Percentiles rank a stretch among this genome's conserved stretches.
Evolutionary conservation across 495 filamentous ascomycete species (phyloP).

Genomic region (Hypomontagnella monticulosa): DNA sequence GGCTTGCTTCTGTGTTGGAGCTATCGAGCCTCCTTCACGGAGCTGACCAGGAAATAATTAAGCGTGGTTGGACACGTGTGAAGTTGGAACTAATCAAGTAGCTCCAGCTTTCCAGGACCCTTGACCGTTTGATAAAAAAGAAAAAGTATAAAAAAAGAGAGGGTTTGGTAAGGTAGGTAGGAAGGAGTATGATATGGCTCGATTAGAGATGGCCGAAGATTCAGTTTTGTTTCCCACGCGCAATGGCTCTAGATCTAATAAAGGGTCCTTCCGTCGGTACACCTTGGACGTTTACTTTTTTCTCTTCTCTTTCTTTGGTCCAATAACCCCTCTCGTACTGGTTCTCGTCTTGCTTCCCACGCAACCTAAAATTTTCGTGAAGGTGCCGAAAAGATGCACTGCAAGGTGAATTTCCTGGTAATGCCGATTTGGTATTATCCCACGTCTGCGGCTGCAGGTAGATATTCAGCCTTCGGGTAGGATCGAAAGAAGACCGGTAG

Average conservation of each 20-base stretch:
- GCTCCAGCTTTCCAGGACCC: slow-evolving; percentile 17
- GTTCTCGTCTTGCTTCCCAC: slow-evolving; percentile 22
- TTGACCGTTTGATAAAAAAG: slow-evolving; percentile 14
- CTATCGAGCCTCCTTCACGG: slow-evolving; percentile 26
- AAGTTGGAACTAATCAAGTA: slow-evolving; percentile 27
- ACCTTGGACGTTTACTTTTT: no score
- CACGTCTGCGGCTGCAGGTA: slow-evolving; percentile 39
- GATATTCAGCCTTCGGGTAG: slow-evolving; percentile 45
- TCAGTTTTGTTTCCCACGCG: slow-evolving; percentile 1
- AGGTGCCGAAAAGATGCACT: slow-evolving; percentile 33
- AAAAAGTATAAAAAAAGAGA: not conserved
- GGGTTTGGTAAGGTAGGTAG: slow-evolving; percentile 3
- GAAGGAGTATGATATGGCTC: not conserved
- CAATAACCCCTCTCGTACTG: not conserved
- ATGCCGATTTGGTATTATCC: slow-evolving; percentile 38
- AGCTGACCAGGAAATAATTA: slow-evolving; percentile 28
- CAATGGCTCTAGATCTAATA: slow-evolving; percentile 27
- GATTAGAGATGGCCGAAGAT: slow-evolving; percentile 17
- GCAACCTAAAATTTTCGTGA: slow-evolving; percentile 21
- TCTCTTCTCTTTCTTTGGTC: slow-evolving; percentile 2
- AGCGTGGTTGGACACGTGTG: slow-evolving; percentile 40
- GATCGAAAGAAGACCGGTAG: slow-evolving; percentile 34
- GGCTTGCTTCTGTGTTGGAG: slow-evolving; percentile 1
- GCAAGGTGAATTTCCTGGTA: slow-evolving; percentile 26
- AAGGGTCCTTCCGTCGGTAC: slow-evolving; percentile 1